Percentiles rank a stretch among this genome's conserved stretches.
Conservation (phyloP, 129 eudicot species). For the Arctium minus region DNA sequence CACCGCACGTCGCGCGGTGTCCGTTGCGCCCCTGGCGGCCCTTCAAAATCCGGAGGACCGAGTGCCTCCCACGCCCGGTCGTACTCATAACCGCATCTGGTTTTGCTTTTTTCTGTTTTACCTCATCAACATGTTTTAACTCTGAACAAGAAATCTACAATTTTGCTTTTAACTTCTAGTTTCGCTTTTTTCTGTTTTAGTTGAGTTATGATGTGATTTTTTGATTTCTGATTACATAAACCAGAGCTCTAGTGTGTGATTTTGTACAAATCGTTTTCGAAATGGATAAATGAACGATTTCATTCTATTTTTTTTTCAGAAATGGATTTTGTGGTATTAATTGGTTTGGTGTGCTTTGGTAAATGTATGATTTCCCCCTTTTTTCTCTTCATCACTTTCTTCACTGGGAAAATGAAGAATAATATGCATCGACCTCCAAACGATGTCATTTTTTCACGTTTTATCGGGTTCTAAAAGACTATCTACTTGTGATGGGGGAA, state of each 20-base stretch:
- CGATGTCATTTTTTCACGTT: slow-evolving; percentile 10
- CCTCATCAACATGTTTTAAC: no score
- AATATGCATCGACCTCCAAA: slow-evolving; percentile 2
- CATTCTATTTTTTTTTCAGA: neutral
- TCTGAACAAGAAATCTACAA: neutral
- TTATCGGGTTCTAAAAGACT: neutral
- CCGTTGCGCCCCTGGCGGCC: neutral
- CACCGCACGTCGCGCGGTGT: neutral
- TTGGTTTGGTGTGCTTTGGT: neutral
- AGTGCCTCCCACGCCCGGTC: no score
- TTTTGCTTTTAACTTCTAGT: neutral
- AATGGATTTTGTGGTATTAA: slow-evolving; percentile 4
- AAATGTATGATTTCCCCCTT: neutral
- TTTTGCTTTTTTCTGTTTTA: no score
- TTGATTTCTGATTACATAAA: neutral
- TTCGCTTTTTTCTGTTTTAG: neutral
- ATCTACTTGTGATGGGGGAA: slow-evolving; percentile 21
- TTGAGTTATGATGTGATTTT: neutral
- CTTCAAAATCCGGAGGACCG: no score
- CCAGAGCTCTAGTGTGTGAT: neutral
- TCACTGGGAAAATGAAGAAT: slow-evolving; percentile 24
- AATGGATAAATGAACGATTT: neutral
- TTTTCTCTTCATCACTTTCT: neutral
- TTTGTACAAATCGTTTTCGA: neutral
- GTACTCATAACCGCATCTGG: no score